Conservation (phyloP, 2,329 filamentous ascomycete species). For the Ophiostoma sp. region DNA sequence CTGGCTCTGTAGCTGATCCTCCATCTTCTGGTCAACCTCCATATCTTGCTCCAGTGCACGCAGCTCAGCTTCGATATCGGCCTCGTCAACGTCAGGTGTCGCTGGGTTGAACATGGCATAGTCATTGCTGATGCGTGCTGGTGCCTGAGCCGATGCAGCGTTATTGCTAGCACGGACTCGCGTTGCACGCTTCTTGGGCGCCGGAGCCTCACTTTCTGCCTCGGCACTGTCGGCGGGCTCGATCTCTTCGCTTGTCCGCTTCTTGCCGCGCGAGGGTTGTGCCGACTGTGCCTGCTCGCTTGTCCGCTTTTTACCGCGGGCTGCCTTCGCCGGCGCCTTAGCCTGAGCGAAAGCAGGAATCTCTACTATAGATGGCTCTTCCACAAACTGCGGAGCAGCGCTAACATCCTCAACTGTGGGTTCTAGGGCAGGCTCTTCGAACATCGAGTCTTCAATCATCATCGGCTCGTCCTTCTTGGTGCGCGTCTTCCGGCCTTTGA, state of each 20-base stretch:
- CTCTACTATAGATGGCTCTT: neutral
- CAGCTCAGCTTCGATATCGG: constrained; percentile 47
- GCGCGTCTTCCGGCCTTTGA: constrained; percentile 43
- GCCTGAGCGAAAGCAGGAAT: constrained; percentile 22
- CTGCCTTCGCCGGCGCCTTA: constrained; percentile 22
- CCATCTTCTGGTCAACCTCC: constrained; percentile 30
- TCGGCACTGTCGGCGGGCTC: constrained; percentile 42
- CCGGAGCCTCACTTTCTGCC: constrained; percentile 41
- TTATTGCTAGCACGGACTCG: constrained; percentile 43
- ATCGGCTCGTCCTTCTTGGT: constrained; percentile 50
- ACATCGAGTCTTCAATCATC: constrained; percentile 38
- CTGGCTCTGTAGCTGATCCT: constrained; percentile 29
- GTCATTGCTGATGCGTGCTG: constrained; percentile 27
- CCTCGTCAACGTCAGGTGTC: constrained; percentile 43
- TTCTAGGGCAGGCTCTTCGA: constrained; percentile 32
- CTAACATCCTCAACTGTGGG: constrained; percentile 18
- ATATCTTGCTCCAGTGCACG: constrained; percentile 46
- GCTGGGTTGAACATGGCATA: constrained; percentile 51
- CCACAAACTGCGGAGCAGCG: constrained; percentile 18
- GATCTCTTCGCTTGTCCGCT: constrained; percentile 57
- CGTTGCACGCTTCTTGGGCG: constrained; percentile 55
- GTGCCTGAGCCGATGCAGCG: constrained; percentile 27
- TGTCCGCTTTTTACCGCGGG: constrained; percentile 29
- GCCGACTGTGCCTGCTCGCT: constrained; percentile 23
- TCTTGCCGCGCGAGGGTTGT: constrained; percentile 50